These are phyloP conservation scores for Lichenothelia convexa DNA, from an alignment of 495 filamentous ascomycete genomes.

Conservation along the genomic window DNA sequence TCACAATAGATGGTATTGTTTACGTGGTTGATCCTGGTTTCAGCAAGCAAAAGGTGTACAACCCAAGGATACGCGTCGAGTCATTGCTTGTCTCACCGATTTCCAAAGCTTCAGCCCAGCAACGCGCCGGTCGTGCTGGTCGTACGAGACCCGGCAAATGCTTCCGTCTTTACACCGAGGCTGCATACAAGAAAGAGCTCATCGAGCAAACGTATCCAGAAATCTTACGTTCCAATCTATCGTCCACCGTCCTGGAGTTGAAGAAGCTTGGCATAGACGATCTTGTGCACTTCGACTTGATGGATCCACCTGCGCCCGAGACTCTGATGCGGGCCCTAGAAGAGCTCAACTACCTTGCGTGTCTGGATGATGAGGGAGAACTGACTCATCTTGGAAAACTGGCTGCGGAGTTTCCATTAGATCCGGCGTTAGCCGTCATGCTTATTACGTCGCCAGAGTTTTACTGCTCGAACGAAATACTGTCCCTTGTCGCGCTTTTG, in stretches of 20 bases:
- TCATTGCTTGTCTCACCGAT: constrained; percentile 91
- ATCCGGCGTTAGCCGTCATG: constrained; percentile 93
- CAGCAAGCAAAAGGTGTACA: constrained; percentile 99
- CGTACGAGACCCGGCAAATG: constrained; percentile 96
- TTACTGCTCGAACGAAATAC: constrained; percentile 95
- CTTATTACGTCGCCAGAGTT: constrained; percentile 93
- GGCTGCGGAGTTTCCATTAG: constrained; percentile 90
- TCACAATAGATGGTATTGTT: constrained; percentile 98
- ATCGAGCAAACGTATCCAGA: constrained; percentile 95
- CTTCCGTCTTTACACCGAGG: constrained; percentile 92
- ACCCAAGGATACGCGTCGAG: constrained; percentile 88
- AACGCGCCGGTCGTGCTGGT: constrained; percentile 94
- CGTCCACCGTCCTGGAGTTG: constrained; percentile 85
- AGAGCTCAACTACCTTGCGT: constrained; percentile 93
- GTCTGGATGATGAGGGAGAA: constrained; percentile 89
- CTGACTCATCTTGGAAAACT: constrained; percentile 69
- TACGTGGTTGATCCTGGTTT: constrained; percentile 98
- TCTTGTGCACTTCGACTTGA: constrained; percentile 93
- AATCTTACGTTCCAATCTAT: constrained; percentile 81
- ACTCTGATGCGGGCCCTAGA: constrained; percentile 97
- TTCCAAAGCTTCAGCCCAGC: constrained; percentile 95
- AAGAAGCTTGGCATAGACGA: constrained; percentile 96
- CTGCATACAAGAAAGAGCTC: constrained; percentile 92
- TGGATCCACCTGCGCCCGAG: constrained; percentile 96
- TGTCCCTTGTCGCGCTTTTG: constrained; percentile 84